Conservation (phyloP, 2,329 filamentous ascomycete species). For the Botrytis galanthina region DNA sequence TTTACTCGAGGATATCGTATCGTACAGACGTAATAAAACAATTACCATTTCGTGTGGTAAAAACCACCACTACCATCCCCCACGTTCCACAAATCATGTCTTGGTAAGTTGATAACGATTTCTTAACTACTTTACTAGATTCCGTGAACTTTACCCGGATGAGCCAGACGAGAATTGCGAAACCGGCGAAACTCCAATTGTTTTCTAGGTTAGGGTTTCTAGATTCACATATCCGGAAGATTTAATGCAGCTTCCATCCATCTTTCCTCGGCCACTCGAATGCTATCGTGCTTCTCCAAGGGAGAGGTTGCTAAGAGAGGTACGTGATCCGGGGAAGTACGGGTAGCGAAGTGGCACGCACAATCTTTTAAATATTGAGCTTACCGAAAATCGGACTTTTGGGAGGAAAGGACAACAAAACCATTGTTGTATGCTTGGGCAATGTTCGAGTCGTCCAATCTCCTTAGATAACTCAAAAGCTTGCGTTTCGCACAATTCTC, state of each 20-base stretch:
- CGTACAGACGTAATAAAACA: neutral
- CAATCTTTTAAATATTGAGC: neutral
- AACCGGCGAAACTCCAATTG: conserved; percentile 1
- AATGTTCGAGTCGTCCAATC: neutral
- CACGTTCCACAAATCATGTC: conserved; percentile 12
- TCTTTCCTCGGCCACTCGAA: neutral
- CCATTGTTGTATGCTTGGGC: neutral
- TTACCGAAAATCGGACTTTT: neutral
- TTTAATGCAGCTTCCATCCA: neutral
- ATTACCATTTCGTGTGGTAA: conserved; percentile 18
- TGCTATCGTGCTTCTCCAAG: conserved; percentile 5
- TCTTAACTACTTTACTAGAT: neutral
- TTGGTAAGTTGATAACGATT: conserved; percentile 3
- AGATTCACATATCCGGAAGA: neutral
- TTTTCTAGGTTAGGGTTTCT: neutral
- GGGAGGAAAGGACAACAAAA: neutral
- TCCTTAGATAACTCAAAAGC: neutral
- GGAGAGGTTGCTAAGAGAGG: neutral
- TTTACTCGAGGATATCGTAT: neutral
- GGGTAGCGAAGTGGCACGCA: conserved; percentile 4
- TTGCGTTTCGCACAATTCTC: neutral
- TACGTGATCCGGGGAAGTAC: conserved; percentile 1
- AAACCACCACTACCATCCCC: conserved; percentile 5
- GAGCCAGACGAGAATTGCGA: conserved; percentile 7
- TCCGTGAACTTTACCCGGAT: conserved; percentile 8